Conservation (phyloP, 73 alveolate species). For the Paramecium bursaria region DNA sequence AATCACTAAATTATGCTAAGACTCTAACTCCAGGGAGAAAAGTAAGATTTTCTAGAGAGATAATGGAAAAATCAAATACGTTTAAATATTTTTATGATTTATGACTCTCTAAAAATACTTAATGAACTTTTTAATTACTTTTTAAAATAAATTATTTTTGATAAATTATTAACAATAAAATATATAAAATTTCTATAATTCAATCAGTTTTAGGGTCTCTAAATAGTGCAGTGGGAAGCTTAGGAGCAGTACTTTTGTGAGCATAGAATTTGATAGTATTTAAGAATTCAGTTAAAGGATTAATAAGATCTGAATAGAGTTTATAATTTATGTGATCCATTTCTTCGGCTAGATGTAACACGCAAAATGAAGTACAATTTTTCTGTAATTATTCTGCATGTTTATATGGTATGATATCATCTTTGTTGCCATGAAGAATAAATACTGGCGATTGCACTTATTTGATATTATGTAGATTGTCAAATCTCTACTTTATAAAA, state of each 20-base stretch:
- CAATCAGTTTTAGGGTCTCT: background rate
- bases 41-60: too few species aligned
- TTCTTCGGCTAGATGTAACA: constrained; percentile 82
- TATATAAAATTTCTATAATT: background rate
- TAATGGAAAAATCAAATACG: too few species aligned
- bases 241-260: background rate
- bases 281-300: constrained; percentile 52
- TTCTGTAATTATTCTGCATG: constrained; percentile 66
- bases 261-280: background rate
- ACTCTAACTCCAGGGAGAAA: too few species aligned
- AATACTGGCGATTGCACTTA: constrained; percentile 70
- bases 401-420: constrained; percentile 70
- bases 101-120: too few species aligned
- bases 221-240: constrained; percentile 24
- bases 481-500: constrained; percentile 69
- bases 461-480: constrained; percentile 73
- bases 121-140: too few species aligned
- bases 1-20: too few species aligned
- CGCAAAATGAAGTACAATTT: constrained; percentile 73
- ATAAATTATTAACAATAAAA: too few species aligned
- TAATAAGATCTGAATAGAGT: constrained; percentile 64
- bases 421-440: constrained; percentile 73
- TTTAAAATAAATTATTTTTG: too few species aligned
- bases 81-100: too few species aligned
- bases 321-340: constrained; percentile 74